Evolutionary conservation across 345 rosid genomes (phyloP).

Genomic region (Citrus trifoliata): DNA sequence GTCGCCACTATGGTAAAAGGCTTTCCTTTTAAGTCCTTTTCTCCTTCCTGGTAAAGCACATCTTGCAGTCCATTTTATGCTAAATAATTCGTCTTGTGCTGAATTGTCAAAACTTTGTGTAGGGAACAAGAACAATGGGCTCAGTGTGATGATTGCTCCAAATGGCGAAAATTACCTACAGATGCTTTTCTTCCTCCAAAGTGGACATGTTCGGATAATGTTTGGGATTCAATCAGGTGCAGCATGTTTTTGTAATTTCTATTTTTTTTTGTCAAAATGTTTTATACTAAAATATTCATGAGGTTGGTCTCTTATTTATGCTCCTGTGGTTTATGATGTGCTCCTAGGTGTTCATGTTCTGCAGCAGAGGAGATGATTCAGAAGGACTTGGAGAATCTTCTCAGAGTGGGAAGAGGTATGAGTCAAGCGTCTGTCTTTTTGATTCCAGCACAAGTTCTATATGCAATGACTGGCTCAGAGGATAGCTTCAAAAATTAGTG

Average conservation of each 20-base stretch:
- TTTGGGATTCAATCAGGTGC: conserved; percentile 71
- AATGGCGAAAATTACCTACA: conserved; percentile 77
- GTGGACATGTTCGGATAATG: conserved; percentile 77
- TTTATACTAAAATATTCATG: background rate
- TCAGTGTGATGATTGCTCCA: conserved; percentile 78
- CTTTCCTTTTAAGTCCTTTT: background rate
- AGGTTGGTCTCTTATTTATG: background rate
- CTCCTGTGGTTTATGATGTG: conserved; percentile 12
- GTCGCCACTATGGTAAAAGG: background rate
- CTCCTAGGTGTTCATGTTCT: conserved; percentile 63
- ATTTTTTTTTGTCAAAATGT: background rate
- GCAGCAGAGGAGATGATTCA: conserved; percentile 56
- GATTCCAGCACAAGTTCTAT: background rate
- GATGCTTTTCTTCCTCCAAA: conserved; percentile 71
- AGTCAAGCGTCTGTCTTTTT: background rate
- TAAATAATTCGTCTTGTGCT: background rate
- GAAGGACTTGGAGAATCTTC: conserved; percentile 60
- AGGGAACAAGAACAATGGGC: conserved; percentile 85
- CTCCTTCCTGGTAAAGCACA: background rate
- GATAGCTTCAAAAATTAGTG: background rate
- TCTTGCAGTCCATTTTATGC: background rate
- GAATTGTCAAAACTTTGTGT: conserved; percentile 13
- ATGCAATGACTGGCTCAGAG: background rate
- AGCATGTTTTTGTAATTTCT: background rate
- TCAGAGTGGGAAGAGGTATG: conserved; percentile 58